Conservation (phyloP, 2,329 filamentous ascomycete genomes). For the Akanthomyces dipterigenus region DNA sequence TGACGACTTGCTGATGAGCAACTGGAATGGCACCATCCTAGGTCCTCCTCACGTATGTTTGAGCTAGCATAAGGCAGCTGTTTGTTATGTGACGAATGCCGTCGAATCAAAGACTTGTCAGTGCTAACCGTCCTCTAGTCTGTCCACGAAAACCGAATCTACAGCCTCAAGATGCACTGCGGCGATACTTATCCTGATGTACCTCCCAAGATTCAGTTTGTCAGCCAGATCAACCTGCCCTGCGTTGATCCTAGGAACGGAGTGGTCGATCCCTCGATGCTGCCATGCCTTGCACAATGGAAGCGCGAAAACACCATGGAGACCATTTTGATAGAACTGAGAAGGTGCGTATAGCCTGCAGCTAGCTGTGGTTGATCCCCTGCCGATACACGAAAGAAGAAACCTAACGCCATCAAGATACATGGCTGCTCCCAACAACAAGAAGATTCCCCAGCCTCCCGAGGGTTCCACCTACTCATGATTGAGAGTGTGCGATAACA, state of each 20-base stretch:
- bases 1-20: constrained; percentile 92
- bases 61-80: not conserved
- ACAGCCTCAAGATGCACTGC: constrained; percentile 96
- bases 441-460: constrained; percentile 89
- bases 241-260: constrained; percentile 80
- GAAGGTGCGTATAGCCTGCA: constrained; percentile 48
- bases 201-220: constrained; percentile 85
- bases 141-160: constrained; percentile 97
- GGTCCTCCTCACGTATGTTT: constrained; percentile 84
- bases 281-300: constrained; percentile 85
- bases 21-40: constrained; percentile 98
- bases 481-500: constrained; percentile 2
- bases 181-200: constrained; percentile 81
- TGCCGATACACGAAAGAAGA: not conserved
- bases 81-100: not conserved
- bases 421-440: constrained; percentile 87
- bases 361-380: not conserved
- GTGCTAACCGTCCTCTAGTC: constrained; percentile 47
- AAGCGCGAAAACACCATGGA: constrained; percentile 93
- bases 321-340: constrained; percentile 79
- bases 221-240: constrained; percentile 92
- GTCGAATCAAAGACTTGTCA: not conserved
- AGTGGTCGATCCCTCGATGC: constrained; percentile 73
- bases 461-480: constrained; percentile 60
- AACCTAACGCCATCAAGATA: constrained; percentile 48